Conservation (phyloP, 495 filamentous ascomycete species). For the Hyaloscypha hepaticicola region DNA sequence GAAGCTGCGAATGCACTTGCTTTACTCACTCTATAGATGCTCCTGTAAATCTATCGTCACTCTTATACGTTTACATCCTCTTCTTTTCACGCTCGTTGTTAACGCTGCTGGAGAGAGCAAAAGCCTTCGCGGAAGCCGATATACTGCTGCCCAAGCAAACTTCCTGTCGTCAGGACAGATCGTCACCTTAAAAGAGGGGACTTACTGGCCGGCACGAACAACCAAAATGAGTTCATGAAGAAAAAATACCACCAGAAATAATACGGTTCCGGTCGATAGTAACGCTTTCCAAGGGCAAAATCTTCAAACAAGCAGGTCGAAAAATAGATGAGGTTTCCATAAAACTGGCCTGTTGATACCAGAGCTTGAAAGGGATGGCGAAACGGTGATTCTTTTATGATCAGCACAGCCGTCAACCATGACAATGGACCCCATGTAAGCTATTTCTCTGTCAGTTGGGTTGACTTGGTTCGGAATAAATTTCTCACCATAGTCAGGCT, state of each 20-base stretch:
- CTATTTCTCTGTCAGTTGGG: slow-evolving; percentile 24
- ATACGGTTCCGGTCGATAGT: slow-evolving; percentile 51
- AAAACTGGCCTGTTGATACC: slow-evolving; percentile 55
- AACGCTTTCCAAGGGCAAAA: slow-evolving; percentile 39
- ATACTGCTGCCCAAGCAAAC: slow-evolving; percentile 23
- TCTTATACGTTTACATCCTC: background rate
- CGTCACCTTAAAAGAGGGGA: slow-evolving; percentile 5
- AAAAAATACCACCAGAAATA: slow-evolving; percentile 60
- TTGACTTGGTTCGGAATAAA: background rate
- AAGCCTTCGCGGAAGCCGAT: slow-evolving; percentile 18
- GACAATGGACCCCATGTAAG: slow-evolving; percentile 55
- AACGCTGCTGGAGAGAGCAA: background rate
- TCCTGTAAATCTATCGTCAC: too few relatives aligned
- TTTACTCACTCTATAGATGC: too few relatives aligned
- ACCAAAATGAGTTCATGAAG: slow-evolving; percentile 57
- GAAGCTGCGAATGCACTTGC: too few relatives aligned
- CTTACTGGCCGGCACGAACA: slow-evolving; percentile 53
- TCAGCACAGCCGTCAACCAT: slow-evolving; percentile 45
- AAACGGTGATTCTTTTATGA: slow-evolving; percentile 45
- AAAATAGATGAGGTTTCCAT: slow-evolving; percentile 46
- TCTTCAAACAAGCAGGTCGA: slow-evolving; percentile 51
- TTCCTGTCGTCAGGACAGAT: slow-evolving; percentile 6
- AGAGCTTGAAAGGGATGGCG: slow-evolving; percentile 54
- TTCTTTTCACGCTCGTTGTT: background rate
- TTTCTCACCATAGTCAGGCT: slow-evolving; percentile 47